Percentiles rank a stretch among this genome's conserved stretches.
Conservation (phyloP, 306 rosid genomes). For the Begonia peltatifolia region DNA sequence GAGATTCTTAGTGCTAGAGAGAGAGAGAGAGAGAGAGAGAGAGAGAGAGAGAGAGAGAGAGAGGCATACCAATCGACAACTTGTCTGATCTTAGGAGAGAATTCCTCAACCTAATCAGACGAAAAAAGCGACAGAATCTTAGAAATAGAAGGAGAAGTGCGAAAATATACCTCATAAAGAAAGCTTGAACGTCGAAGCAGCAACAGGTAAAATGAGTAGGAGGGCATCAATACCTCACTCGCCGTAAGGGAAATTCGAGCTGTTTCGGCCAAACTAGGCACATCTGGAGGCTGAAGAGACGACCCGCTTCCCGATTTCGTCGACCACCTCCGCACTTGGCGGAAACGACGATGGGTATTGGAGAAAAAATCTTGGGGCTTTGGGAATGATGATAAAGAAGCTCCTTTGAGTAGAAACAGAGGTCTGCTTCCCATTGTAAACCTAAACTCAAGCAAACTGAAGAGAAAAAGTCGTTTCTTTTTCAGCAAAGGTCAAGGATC, state of each 20-base stretch:
- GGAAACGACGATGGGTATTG: slow-evolving; percentile 3
- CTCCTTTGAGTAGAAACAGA: slow-evolving; percentile 12
- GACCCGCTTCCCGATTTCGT: slow-evolving; percentile 12
- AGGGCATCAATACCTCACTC: slow-evolving; percentile 27
- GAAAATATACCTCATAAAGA: not conserved
- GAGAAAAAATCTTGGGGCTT: slow-evolving; percentile 9
- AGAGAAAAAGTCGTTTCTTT: no score
- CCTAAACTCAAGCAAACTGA: not conserved
- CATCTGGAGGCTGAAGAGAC: slow-evolving; percentile 57
- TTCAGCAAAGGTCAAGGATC: no score
- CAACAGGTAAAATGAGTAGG: not conserved
- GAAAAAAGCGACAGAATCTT: not conserved
- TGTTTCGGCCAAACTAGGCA: slow-evolving; percentile 53
- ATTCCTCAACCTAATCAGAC: slow-evolving; percentile 43
- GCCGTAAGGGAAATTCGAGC: slow-evolving; percentile 66
- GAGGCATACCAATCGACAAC: slow-evolving; percentile 52
- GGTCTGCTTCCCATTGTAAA: slow-evolving; percentile 22
- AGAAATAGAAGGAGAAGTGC: not conserved
- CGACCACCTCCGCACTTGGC: slow-evolving; percentile 14
- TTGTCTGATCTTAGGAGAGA: slow-evolving; percentile 65
- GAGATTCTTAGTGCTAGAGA: not conserved
- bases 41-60: not conserved
- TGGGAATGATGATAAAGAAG: slow-evolving; percentile 1
- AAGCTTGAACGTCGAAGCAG: not conserved
- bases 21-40: not conserved